Conservation (phyloP, 371 early-diverging fungal genomes). For the Circinella umbellata region DNA sequence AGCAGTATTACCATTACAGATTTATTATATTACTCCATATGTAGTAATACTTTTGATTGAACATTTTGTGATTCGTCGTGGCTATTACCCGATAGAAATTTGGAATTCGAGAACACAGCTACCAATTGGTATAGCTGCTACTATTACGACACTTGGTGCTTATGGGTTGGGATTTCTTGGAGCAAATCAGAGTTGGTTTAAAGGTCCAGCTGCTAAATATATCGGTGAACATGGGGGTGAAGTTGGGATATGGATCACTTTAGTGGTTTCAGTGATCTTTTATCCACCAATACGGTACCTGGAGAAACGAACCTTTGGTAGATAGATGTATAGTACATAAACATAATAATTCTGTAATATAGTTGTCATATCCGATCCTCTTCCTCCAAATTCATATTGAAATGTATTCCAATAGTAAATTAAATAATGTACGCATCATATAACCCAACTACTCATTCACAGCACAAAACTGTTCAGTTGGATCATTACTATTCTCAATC, state of each 20-base stretch:
- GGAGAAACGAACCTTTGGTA: not conserved
- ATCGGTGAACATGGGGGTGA: conserved; percentile 13
- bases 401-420: no score
- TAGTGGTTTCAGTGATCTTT: not conserved
- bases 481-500: no score
- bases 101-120: conserved; percentile 27
- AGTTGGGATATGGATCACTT: not conserved
- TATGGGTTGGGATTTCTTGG: conserved; percentile 30
- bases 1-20: conserved; percentile 27
- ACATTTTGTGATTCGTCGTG: conserved; percentile 10
- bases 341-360: no score
- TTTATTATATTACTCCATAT: conserved; percentile 29
- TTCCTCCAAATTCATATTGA: no score
- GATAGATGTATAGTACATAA: not conserved
- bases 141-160: conserved; percentile 4
- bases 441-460: no score
- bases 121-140: conserved; percentile 34
- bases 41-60: not conserved
- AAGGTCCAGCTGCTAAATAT: conserved; percentile 28
- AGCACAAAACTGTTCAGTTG: no score
- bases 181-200: conserved; percentile 34
- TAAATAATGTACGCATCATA: no score
- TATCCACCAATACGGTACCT: not conserved
- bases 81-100: conserved; percentile 7
- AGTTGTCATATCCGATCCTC: no score